These are phyloP conservation scores for Pythium rhizo-oryzae DNA, from an alignment of 352 stramenopile genomes.

Conservation along the genomic window DNA sequence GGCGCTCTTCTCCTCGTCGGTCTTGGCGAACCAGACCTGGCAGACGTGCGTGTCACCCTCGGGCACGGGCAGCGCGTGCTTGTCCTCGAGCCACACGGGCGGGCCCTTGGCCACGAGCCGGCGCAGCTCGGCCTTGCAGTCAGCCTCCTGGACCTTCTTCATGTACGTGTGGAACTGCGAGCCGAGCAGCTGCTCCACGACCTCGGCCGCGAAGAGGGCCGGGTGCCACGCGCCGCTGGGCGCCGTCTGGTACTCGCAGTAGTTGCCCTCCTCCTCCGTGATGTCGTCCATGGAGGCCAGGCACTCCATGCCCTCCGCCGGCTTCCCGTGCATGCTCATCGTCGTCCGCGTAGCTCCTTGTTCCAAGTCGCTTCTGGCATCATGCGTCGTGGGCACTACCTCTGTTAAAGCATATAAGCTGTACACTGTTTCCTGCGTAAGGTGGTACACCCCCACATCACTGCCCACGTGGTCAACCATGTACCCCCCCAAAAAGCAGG, in stretches of 20 bases:
- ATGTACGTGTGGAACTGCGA: conserved; percentile 94
- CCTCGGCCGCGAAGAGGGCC: conserved; percentile 69
- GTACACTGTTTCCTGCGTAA: conserved; percentile 11
- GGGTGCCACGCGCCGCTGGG: conserved; percentile 90
- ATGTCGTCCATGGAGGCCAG: conserved; percentile 96
- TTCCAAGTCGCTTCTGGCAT: neutral
- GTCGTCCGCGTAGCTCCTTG: neutral
- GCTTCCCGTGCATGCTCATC: conserved; percentile 67
- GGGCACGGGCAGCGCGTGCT: conserved; percentile 85
- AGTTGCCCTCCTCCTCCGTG: conserved; percentile 87
- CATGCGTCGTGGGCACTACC: too few species aligned
- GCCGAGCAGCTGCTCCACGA: conserved; percentile 83
- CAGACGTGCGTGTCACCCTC: conserved; percentile 91
- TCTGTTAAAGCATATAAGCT: neutral
- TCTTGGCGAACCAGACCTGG: conserved; percentile 90
- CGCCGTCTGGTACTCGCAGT: conserved; percentile 93
- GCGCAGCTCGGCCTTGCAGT: conserved; percentile 94
- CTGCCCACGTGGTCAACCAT: conserved; percentile 26
- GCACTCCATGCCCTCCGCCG: conserved; percentile 89
- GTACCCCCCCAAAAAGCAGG: conserved; percentile 8
- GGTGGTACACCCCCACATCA: neutral
- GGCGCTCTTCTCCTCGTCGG: conserved; percentile 78
- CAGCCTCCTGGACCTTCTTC: conserved; percentile 91
- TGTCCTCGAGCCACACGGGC: conserved; percentile 93
- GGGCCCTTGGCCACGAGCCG: conserved; percentile 91